Evolutionary conservation across 2,329 filamentous ascomycete species (phyloP), one percentile per base, ranked within the genome.

Genomic region (Fusarium sp.): DNA sequence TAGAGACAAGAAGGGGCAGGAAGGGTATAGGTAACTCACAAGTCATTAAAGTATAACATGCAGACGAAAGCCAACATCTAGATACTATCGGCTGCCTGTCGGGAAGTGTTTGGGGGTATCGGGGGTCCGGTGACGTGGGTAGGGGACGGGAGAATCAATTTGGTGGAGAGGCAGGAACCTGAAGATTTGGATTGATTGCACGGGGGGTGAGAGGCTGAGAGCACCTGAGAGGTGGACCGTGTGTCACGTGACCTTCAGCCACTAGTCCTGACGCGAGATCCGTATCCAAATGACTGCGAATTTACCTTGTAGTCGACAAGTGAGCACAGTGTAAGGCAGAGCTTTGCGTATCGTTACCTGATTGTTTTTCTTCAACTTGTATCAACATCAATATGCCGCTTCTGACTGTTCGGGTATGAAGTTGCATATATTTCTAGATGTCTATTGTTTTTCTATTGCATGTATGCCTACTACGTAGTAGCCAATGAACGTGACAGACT

Each of bases 1-100:
- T 67, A 76, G 75, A 70, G 73, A 78, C 72, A 75, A 38, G 56
- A 69, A 59, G 63, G 50, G 38, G 75, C 73, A 75, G 75, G 77
- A 73, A 78, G 75, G 69, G 59, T 67, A 54, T 76, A 73, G 72
- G 75, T 66, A 69, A 88, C 86, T 85, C 83, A 88, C 86, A 84
- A 85, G 82, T 86, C 85, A 87, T 87, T 81, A 84, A 86, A 81
- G 77, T 81, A 83, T 79, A 80, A 80, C 80, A 78, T 76, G 79
- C 81, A 83, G 81, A 81, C 80, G 83, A 79, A 79, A 77, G 67
- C 65, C 58, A 66, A 69, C 75, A 79, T 79, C 60, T 74, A 73
- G 69, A 76, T 66, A 63, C 65, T 71, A 67, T 73, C 64, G 70
- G 70, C 75, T 73, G 70, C 62, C 72, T 66, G 72, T 76, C 71